Percentiles rank a stretch among this genome's conserved stretches.
phyloP scores from a whole-genome alignment of 163 green algal genomes.

The Picocystis sp. region DNA sequence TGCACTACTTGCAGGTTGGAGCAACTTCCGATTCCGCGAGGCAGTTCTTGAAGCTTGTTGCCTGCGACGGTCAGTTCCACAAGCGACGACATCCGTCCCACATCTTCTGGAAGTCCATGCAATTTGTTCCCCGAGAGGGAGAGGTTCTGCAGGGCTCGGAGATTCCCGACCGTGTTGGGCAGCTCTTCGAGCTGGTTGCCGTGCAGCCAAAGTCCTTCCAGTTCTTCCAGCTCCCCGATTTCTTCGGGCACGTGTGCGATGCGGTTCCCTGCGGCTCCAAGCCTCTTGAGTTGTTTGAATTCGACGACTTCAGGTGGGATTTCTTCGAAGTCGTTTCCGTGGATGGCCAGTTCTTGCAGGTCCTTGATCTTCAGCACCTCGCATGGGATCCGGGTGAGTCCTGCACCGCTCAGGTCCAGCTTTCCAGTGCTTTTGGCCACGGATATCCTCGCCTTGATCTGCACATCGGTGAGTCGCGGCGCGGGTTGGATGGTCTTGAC shows the following conservation, averaged over 20 bases:
- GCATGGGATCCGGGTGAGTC: conserved; percentile 27
- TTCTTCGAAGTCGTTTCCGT: conserved; percentile 15
- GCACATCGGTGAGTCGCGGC: not conserved
- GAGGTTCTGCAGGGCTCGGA: conserved; percentile 25
- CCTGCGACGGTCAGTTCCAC: conserved; percentile 42
- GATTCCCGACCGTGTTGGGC: conserved; percentile 10
- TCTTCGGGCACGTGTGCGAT: conserved; percentile 12
- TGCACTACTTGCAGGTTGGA: conserved; percentile 34
- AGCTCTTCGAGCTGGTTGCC: conserved; percentile 26
- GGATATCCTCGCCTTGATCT: conserved; percentile 16
- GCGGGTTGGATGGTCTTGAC: no score
- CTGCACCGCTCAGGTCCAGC: conserved; percentile 44
- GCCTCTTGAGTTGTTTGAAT: conserved; percentile 8
- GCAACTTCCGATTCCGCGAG: conserved; percentile 18
- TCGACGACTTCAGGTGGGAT: not conserved
- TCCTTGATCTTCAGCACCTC: conserved; percentile 26
- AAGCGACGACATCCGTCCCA: conserved; percentile 12
- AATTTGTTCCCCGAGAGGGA: conserved; percentile 41
- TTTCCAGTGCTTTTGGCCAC: conserved; percentile 28
- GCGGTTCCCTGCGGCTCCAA: conserved; percentile 20
- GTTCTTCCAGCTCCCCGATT: conserved; percentile 14
- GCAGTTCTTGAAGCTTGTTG: conserved; percentile 37
- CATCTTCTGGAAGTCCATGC: conserved; percentile 12
- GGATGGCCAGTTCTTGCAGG: not conserved
- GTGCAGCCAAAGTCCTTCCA: conserved; percentile 31